Conservation (phyloP, 2,329 filamentous ascomycete genomes). For the Alternaria metachromatica region DNA sequence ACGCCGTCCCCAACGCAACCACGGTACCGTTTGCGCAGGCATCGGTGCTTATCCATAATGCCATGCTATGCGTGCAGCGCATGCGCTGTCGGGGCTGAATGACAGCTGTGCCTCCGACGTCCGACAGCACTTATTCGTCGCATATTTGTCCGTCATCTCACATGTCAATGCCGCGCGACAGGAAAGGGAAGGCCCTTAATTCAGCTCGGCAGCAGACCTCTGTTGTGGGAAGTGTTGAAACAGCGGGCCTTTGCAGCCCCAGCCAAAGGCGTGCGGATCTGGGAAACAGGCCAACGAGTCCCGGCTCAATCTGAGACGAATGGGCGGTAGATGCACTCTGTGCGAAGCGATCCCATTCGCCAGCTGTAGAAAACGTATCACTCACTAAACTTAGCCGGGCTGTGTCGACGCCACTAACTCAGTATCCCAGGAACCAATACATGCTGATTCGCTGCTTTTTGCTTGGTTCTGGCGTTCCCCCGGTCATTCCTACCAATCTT, state of each 20-base stretch:
- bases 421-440: constrained; percentile 7
- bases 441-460: constrained; percentile 26
- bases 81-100: not conserved
- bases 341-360: constrained; percentile 23
- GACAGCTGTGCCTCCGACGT: constrained; percentile 2
- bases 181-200: constrained; percentile 12
- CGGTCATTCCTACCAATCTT: constrained; percentile 35
- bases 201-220: constrained; percentile 13
- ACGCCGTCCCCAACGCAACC: constrained; percentile 7
- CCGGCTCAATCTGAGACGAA: constrained; percentile 35
- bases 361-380: constrained; percentile 19
- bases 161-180: constrained; percentile 23
- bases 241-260: constrained; percentile 17
- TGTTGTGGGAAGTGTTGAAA: constrained; percentile 29
- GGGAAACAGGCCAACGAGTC: constrained; percentile 18
- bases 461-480: constrained; percentile 28
- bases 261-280: constrained; percentile 17
- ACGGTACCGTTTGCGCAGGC: constrained; percentile 10
- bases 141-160: constrained; percentile 1
- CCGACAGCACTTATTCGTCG: not conserved
- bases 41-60: constrained; percentile 9
- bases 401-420: constrained; percentile 13
- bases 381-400: constrained; percentile 22
- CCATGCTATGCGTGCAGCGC: not conserved
- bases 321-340: constrained; percentile 23